Base-by-base conservation (phyloP, 2,329 filamentous ascomycete genomes). In the Colletotrichum paranaense region DNA sequence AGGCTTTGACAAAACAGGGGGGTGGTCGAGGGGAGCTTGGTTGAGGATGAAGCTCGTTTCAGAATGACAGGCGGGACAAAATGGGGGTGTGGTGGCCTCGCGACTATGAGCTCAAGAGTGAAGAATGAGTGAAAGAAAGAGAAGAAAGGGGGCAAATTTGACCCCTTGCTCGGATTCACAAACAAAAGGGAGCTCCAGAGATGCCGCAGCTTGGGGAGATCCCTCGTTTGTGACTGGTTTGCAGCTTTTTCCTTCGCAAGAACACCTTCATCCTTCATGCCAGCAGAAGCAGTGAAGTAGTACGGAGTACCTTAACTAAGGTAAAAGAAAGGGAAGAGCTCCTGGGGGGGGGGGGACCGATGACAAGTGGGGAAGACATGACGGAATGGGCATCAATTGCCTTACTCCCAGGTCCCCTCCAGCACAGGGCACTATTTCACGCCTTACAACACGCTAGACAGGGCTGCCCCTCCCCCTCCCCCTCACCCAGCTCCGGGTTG, bases 11-110 rank as follows among this genome's bases (percentile, higher is more conserved):
- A 32, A 16, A 49, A n/a, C 46, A 56, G 46, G 38, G 65, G 49
- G 22, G 26, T 28, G 60, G 55, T 64, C 67, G 60, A 49, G 49
- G 52, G 11, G 46, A 58, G 42, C 24, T 65, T 65, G 38, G 53
- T 46, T 59, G 60, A 70, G 60, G 66, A 35, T 73, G 66, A 70
- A 62, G 67, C 67, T 73, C 53, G 70, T 73, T 73, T 73, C 70
- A 73, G 67, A 65, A 60, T 62, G 53, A 70, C 55, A 58, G 70
- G 53, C 55, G 56, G 38, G 19, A 42, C 11, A 65, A 28, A 22
- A 56, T 16, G 22, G 59, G 52, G 26, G 55, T 42, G 49, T 30
- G 53, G 58, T 62, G 38, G 52, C 53, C 35, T 46, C n/a, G 28
- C 22, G 24, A 49, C 24, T 22, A 30, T 26, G 30, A 30, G 30